Percentiles rank a stretch among this genome's conserved stretches.
Evolutionary conservation across 1,284 basidiomycete genomes (phyloP).

Genomic region (Ceratobasidium sp.): DNA sequence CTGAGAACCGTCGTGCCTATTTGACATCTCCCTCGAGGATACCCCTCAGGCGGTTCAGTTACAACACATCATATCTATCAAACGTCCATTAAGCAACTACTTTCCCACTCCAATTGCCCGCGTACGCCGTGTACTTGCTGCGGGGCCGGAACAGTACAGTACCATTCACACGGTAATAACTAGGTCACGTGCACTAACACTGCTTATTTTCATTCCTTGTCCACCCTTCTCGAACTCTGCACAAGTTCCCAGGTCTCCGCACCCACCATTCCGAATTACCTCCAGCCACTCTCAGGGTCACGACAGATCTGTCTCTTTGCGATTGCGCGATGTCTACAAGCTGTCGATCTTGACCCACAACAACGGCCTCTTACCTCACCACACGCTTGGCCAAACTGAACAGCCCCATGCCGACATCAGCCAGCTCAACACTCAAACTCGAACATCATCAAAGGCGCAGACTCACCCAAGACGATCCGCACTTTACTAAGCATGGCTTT

Average conservation of each 20-base stretch:
- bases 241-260: no score
- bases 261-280: no score
- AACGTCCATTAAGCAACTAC: no score
- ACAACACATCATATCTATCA: no score
- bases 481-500: conserved; percentile 33
- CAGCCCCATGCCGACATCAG: neutral
- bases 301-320: neutral
- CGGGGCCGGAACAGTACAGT: no score
- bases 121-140: no score
- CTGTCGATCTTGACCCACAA: neutral
- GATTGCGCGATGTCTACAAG: neutral
- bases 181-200: no score
- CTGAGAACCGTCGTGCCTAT: neutral
- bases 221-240: no score
- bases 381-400: neutral
- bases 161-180: no score
- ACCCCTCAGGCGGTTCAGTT: neutral
- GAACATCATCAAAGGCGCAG: neutral
- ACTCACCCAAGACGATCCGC: conserved; percentile 1
- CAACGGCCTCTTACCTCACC: neutral
- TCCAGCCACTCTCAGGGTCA: no score
- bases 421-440: neutral
- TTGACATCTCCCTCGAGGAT: conserved; percentile 12
- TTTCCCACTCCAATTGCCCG: no score
- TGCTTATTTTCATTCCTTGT: no score